These are phyloP conservation scores for Podospora didyma DNA, from an alignment of 495 filamentous ascomycete species.

Conservation along the genomic window DNA sequence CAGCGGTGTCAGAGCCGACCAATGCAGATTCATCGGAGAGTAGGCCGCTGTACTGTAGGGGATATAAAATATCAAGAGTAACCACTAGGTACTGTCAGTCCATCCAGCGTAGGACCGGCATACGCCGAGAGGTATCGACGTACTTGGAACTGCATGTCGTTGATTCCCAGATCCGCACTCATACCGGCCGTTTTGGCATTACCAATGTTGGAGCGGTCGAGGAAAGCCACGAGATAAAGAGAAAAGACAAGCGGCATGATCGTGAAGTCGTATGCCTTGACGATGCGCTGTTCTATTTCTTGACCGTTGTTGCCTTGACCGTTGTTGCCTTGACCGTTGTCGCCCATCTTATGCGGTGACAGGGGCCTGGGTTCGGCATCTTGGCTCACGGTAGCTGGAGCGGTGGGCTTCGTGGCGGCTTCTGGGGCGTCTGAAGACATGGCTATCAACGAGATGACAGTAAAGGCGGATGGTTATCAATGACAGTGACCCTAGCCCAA, in stretches of 20 bases:
- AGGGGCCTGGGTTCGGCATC: no score
- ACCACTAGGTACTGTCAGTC: slow-evolving; percentile 46
- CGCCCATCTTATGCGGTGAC: no score
- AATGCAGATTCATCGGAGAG: not conserved
- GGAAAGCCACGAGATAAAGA: slow-evolving; percentile 59
- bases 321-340: no score
- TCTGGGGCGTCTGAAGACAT: no score
- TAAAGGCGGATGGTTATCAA: no score
- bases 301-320: slow-evolving; percentile 44
- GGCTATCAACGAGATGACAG: no score
- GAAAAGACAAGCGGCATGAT: slow-evolving; percentile 50
- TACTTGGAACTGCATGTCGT: slow-evolving; percentile 36
- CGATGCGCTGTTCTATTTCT: slow-evolving; percentile 50
- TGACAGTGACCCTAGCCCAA: no score
- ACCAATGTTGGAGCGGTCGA: slow-evolving; percentile 67
- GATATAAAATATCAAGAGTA: slow-evolving; percentile 77
- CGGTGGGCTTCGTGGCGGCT: no score
- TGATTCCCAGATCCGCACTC: slow-evolving; percentile 37
- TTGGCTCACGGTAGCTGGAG: no score
- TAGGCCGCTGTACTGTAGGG: slow-evolving; percentile 41
- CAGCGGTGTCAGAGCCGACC: slow-evolving; percentile 2
- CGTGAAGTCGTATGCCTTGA: slow-evolving; percentile 56
- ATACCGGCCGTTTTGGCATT: slow-evolving; percentile 60
- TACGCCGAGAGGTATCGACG: not conserved
- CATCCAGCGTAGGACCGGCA: not conserved